phyloP scores from a whole-genome alignment of 2,329 filamentous ascomycete species.

The Davidsoniella neocaledoniae region DNA sequence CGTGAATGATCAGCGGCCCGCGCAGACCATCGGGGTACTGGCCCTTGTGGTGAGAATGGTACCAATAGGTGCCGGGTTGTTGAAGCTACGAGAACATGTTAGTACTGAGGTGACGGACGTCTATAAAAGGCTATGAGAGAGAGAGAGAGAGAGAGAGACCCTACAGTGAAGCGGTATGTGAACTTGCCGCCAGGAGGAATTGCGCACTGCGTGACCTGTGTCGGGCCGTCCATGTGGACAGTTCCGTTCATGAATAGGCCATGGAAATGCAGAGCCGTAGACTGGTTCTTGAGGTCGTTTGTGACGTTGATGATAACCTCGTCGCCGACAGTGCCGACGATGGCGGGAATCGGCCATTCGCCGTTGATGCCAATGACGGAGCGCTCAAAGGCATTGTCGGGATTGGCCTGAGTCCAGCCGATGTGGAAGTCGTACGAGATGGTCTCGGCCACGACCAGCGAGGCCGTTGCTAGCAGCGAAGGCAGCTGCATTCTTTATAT shows the following conservation, averaged over 20 bases:
- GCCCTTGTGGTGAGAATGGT: slow-evolving; percentile 50
- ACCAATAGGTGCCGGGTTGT: slow-evolving; percentile 66
- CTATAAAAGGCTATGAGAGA: too few relatives aligned
- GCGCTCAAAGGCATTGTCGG: slow-evolving; percentile 47
- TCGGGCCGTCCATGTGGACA: slow-evolving; percentile 54
- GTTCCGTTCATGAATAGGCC: slow-evolving; percentile 53
- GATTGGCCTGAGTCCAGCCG: slow-evolving; percentile 54
- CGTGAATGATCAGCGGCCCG: slow-evolving; percentile 46
- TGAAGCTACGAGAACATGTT: slow-evolving; percentile 16
- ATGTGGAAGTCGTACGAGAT: slow-evolving; percentile 50
- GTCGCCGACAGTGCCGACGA: slow-evolving; percentile 47
- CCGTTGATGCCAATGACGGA: slow-evolving; percentile 64
- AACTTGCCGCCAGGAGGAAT: slow-evolving; percentile 48
- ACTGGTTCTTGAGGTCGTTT: slow-evolving; percentile 45
- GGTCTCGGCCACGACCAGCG: slow-evolving; percentile 25
- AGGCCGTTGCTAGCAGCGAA: slow-evolving; percentile 9
- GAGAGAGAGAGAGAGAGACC: slow-evolving; percentile 3
- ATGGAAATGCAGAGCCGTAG: slow-evolving; percentile 52
- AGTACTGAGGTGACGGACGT: neutral
- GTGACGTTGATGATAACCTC: slow-evolving; percentile 38
- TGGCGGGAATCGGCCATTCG: slow-evolving; percentile 54
- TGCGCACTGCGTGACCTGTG: slow-evolving; percentile 47
- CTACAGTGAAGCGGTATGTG: slow-evolving; percentile 52
- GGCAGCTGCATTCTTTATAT: slow-evolving; percentile 1
- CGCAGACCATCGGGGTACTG: slow-evolving; percentile 58